Evolutionary conservation across 2,329 filamentous ascomycete genomes (phyloP).

Genomic region (Fusarium acutatum): DNA sequence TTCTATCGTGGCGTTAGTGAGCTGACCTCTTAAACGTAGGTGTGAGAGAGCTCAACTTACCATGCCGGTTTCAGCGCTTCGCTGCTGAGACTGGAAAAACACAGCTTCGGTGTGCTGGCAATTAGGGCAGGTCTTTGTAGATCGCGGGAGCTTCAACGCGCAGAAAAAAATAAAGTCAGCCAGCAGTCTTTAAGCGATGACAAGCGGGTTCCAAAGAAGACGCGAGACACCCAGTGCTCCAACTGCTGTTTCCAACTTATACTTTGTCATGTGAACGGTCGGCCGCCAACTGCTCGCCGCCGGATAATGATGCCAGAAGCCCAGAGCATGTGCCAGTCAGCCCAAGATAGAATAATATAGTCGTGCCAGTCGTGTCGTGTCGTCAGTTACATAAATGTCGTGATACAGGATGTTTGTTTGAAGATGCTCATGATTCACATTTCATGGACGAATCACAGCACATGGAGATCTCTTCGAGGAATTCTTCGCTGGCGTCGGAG

Average conservation of each 20-base stretch:
- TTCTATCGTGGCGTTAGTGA: constrained; percentile 62
- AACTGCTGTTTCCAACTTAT: constrained; percentile 37
- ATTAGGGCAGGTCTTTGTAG: constrained; percentile 83
- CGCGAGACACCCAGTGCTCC: constrained; percentile 37
- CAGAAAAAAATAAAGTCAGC: constrained; percentile 54
- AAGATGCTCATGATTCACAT: constrained; percentile 24
- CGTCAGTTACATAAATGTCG: constrained; percentile 14
- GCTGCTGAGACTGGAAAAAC: constrained; percentile 98
- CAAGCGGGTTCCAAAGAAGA: constrained; percentile 43
- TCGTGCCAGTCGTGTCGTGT: constrained; percentile 24
- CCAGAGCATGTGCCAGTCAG: constrained; percentile 41
- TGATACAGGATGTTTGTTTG: neutral
- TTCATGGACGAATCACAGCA: constrained; percentile 23
- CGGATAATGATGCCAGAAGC: constrained; percentile 9
- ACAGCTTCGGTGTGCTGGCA: constrained; percentile 92
- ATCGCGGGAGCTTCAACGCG: constrained; percentile 81
- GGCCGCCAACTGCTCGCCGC: constrained; percentile 31
- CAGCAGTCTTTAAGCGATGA: constrained; percentile 44
- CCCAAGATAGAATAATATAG: constrained; percentile 1
- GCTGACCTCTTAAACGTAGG: neutral
- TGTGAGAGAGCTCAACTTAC: constrained; percentile 61
- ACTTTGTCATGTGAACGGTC: constrained; percentile 23
- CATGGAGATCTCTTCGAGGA: constrained; percentile 36
- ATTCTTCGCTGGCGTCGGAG: constrained; percentile 37
- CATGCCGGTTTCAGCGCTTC: constrained; percentile 97